These are phyloP conservation scores for Grigorovia yakushimaensis DNA, from an alignment of 805 yeast species.

Conservation along the genomic window DNA sequence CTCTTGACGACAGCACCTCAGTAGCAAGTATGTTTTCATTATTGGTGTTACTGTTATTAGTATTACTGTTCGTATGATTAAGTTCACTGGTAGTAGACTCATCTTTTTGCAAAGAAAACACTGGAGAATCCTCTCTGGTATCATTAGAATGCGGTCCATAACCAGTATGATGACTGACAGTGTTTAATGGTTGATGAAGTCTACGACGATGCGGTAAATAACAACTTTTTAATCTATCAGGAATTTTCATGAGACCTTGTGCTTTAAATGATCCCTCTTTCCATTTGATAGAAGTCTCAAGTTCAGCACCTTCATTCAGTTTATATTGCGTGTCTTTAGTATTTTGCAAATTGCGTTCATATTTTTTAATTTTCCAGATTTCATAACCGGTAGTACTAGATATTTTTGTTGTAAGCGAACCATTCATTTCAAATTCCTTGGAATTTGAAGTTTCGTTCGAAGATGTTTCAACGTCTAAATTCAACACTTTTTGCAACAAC, in stretches of 20 bases:
- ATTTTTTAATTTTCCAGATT: conserved; percentile 18
- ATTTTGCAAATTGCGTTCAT: conserved; percentile 7
- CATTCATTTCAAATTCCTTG: background rate
- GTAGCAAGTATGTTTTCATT: conserved; percentile 4
- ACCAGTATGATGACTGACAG: conserved; percentile 48
- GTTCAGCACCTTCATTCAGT: conserved; percentile 18
- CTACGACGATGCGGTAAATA: conserved; percentile 78
- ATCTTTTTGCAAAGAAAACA: conserved; percentile 7
- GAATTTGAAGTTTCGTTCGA: background rate
- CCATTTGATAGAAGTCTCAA: conserved; percentile 24
- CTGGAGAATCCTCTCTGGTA: conserved; percentile 30
- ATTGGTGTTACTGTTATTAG: background rate
- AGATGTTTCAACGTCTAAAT: background rate
- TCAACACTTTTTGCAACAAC: conserved; percentile 39
- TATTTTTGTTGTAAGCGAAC: background rate
- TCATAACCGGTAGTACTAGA: conserved; percentile 9
- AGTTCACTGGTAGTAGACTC: conserved; percentile 15
- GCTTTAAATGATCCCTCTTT: conserved; percentile 56
- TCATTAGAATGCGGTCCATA: conserved; percentile 29
- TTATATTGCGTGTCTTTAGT: conserved; percentile 14
- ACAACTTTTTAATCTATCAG: conserved; percentile 61
- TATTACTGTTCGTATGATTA: conserved; percentile 2
- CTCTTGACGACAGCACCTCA: conserved; percentile 62
- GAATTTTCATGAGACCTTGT: conserved; percentile 62
- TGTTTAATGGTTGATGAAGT: conserved; percentile 57